A percentile compares a stretch with the other conserved stretches of the same genome.
Conservation (phyloP, 306 rosid genomes). For the Vigna radiata region DNA sequence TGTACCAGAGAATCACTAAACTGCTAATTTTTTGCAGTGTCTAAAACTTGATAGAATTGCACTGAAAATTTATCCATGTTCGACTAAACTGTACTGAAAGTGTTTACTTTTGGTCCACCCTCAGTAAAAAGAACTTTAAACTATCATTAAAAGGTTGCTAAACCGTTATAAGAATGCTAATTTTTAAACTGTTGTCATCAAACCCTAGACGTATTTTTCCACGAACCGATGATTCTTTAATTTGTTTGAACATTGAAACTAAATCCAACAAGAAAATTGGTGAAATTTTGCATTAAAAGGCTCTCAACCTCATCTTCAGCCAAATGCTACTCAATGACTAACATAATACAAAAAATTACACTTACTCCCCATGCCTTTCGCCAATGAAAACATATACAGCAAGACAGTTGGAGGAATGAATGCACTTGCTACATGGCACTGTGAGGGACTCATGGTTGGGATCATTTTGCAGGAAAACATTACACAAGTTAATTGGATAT, state of each 20-base stretch:
- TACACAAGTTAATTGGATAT: conserved; percentile 10
- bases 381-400: conserved; percentile 54
- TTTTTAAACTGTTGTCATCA: background rate
- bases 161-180: background rate
- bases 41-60: background rate
- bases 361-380: conserved; percentile 42
- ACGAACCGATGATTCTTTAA: background rate
- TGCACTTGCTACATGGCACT: conserved; percentile 26
- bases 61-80: background rate
- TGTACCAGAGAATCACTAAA: background rate
- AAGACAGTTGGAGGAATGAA: conserved; percentile 35
- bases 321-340: conserved; percentile 45
- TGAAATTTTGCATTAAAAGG: conserved; percentile 9
- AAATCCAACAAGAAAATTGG: conserved; percentile 3
- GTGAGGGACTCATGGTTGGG: conserved; percentile 40
- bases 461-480: conserved; percentile 34
- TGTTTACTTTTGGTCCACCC: background rate
- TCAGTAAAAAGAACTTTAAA: background rate
- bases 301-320: conserved; percentile 37
- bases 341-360: conserved; percentile 48
- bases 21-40: background rate
- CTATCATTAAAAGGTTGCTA: background rate
- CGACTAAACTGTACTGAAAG: background rate
- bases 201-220: background rate
- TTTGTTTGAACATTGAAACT: background rate